These are phyloP conservation scores for Penicillium rolfsii DNA, from an alignment of 2,329 filamentous ascomycete species.

Conservation along the genomic window DNA sequence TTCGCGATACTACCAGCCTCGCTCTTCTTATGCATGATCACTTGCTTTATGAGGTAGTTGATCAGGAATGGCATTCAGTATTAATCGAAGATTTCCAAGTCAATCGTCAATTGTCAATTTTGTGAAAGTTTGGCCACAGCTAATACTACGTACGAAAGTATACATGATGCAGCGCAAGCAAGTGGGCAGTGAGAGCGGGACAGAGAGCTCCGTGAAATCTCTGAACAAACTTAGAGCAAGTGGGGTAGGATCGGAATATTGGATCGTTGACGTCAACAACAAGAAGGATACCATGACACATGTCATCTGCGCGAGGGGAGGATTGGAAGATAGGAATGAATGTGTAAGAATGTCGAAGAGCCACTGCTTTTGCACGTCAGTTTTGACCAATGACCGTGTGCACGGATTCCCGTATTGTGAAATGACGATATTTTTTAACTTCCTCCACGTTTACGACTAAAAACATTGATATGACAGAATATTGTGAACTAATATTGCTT, in stretches of 20 bases:
- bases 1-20: no score
- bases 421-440: no score
- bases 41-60: no score
- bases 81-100: not conserved
- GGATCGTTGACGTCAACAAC: not conserved
- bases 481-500: not conserved
- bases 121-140: not conserved
- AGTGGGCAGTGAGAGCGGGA: not conserved
- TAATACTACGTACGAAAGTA: not conserved
- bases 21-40: not conserved
- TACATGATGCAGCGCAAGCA: not conserved
- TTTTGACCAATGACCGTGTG: not conserved
- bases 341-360: not conserved
- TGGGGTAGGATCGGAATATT: not conserved
- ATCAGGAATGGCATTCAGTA: no score
- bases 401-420: not conserved
- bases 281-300: not conserved
- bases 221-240: not conserved
- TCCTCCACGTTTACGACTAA: not conserved
- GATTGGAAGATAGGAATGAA: not conserved
- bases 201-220: conserved; percentile 1
- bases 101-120: not conserved
- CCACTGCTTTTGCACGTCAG: not conserved
- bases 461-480: not conserved
- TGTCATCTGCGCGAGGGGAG: not conserved